Percentiles rank a stretch among this genome's conserved stretches.
These are phyloP conservation scores for Albatrellus sp. DNA, from an alignment of 1,284 basidiomycete genomes.

Conservation along the genomic window DNA sequence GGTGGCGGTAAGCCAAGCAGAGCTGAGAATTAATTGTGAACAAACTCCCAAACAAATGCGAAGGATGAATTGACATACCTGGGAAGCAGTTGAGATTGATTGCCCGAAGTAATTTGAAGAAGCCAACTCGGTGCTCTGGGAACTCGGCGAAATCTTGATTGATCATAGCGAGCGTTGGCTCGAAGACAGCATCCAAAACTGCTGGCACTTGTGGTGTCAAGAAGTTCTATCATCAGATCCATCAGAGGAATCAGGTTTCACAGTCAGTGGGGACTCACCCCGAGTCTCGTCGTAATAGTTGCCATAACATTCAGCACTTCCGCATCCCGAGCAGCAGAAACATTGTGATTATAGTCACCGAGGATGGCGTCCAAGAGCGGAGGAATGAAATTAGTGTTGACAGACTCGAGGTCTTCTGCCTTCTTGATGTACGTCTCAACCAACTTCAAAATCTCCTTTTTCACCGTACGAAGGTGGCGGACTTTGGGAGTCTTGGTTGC, in stretches of 20 bases:
- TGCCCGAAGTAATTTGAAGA: slow-evolving; percentile 92
- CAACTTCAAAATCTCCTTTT: slow-evolving; percentile 95
- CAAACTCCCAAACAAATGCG: neutral
- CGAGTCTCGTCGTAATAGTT: slow-evolving; percentile 83
- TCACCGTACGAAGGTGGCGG: slow-evolving; percentile 89
- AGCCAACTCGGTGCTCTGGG: slow-evolving; percentile 95
- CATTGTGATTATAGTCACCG: slow-evolving; percentile 93
- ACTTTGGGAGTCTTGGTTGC: slow-evolving; percentile 98
- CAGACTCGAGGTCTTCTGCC: slow-evolving; percentile 90
- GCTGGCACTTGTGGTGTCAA: slow-evolving; percentile 94
- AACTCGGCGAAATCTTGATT: slow-evolving; percentile 98
- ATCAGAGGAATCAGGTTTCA: neutral
- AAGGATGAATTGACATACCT: slow-evolving; percentile 35
- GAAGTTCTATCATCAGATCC: slow-evolving; percentile 36
- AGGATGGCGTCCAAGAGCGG: slow-evolving; percentile 94
- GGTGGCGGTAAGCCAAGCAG: slow-evolving; percentile 79
- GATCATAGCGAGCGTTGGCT: slow-evolving; percentile 97
- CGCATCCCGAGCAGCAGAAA: slow-evolving; percentile 88
- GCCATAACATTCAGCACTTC: slow-evolving; percentile 98
- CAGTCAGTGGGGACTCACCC: slow-evolving; percentile 36
- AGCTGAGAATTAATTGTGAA: slow-evolving; percentile 32
- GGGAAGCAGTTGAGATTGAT: slow-evolving; percentile 97
- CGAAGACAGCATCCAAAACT: slow-evolving; percentile 94
- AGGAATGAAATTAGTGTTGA: slow-evolving; percentile 89
- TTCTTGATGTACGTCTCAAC: slow-evolving; percentile 98